Base-by-base conservation (phyloP, 148 eudicot species). In the Fagopyrum esculentum region DNA sequence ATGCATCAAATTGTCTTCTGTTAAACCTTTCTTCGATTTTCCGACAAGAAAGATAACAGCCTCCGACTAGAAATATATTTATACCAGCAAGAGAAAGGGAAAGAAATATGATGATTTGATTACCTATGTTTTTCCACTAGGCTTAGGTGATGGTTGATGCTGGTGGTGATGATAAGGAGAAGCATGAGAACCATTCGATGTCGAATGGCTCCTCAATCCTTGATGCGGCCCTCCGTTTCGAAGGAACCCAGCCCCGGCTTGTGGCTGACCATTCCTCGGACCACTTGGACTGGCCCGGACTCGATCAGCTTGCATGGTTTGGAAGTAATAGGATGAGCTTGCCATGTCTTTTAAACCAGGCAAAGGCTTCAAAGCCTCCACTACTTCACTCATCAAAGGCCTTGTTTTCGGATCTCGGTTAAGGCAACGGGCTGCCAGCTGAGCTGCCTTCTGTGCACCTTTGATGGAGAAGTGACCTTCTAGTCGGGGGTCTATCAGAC, bases 391-490 rank as follows among this genome's bases (percentile, higher is more conserved):
- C 93, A 89, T 89, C 61, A 84, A 69, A 19, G 93, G 93, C 19
- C 91, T 86, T 44, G 81, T 85, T 77, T 89, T 89, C 4, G 93
- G 91, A 59, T 89, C 93, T 9, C 93, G 85, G 84, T 87, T 86
- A 40, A 89, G 84, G 83, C 93, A 89, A 72, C 84, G 87, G 22
- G 93, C 85, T 45, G 93, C 91, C 78, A 89, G 72, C 60, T 87
- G 90, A 4, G 85, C 90, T 5, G 93, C 88, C 78, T 89, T 89
- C 74, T 89, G 93, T 22, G 93, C 89, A 0, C 93, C 93, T 81
- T 89, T 89, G 30, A 89, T 87, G 6, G 93, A 89, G 54, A 89
- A 89, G 72, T 89, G 88, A 68, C 89, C 93, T 78, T 89, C 93
- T 2, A 89, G 93, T 50, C 93, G 85, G 57, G 93, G 89, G 78